Conservation (phyloP, 2,329 filamentous ascomycete species). For the Amauroascus niger region DNA sequence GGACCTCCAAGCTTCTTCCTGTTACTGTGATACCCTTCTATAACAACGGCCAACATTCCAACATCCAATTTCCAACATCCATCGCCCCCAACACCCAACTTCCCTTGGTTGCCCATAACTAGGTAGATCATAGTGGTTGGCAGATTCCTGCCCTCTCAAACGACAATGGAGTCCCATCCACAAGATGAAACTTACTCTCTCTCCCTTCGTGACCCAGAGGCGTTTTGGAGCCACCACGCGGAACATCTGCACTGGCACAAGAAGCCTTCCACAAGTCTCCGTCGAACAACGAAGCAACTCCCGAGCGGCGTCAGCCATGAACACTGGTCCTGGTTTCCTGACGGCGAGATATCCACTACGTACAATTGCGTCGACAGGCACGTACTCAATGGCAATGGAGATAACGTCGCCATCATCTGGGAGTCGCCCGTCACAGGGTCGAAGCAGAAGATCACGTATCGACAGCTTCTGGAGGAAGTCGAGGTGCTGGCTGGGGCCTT, state of each 20-base stretch:
- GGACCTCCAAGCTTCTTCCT: too few relatives aligned
- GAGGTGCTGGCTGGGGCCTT: conserved; percentile 73
- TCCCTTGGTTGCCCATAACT: too few relatives aligned
- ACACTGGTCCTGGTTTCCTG: conserved; percentile 84
- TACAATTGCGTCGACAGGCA: conserved; percentile 90
- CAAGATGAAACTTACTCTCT: conserved; percentile 44
- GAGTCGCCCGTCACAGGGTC: conserved; percentile 73
- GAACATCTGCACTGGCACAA: conserved; percentile 71
- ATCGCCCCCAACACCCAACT: too few relatives aligned
- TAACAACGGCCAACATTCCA: neutral
- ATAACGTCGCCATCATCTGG: conserved; percentile 67
- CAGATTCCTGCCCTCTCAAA: too few relatives aligned
- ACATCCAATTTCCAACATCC: too few relatives aligned
- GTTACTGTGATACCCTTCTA: neutral
- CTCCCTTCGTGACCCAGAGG: conserved; percentile 59
- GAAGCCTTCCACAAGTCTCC: conserved; percentile 55
- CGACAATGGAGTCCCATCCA: conserved; percentile 20
- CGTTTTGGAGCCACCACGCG: conserved; percentile 69
- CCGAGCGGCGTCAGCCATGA: conserved; percentile 51
- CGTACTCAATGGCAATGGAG: conserved; percentile 67
- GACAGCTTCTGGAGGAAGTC: conserved; percentile 65
- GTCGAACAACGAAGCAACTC: conserved; percentile 53
- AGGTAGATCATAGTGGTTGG: too few relatives aligned
- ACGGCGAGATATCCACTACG: conserved; percentile 78
- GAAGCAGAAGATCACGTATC: conserved; percentile 66